Base-by-base conservation (phyloP, 208 protist genomes). In the Crithidia thermophila region DNA sequence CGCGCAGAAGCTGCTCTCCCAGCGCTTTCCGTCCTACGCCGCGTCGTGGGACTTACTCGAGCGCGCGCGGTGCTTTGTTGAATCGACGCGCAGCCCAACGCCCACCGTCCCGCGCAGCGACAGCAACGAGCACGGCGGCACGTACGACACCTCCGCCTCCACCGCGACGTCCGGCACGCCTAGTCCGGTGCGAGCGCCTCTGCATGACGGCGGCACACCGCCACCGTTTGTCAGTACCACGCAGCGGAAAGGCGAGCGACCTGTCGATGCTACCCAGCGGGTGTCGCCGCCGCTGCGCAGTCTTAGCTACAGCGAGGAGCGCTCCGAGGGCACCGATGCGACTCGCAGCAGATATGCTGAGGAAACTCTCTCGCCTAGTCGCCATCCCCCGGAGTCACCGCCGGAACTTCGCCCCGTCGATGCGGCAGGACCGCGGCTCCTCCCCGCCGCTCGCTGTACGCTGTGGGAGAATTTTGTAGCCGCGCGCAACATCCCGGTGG, bases 1-100 rank as follows among this genome's bases (percentile, higher is more conserved):
- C 18, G 62, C 72, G 2, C 57, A 76, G 65, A 53, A 61, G 20
- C 46, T 72, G 27, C 70, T 84, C 16, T 74, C 63, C 0, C 79
- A 84, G 63, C 73, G 75, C 27, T 84, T 81, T 51, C 66, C 74
- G 13, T 58, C 69, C n/a, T 79, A 72, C 63, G 33, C 59, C 16
- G 34, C 30, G n/a, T 11, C 59, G 33, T 84, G 74, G 79, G 59
- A 63, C 16, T 36, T 69, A 6, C 47, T 84, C 6, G 78, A 79
- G 43, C 63, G 52, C 11, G 68, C 73, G 13, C 58, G 65, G 20
- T 72, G 51, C n/a, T 45, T 56, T 34, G 67, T 69, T 2, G 67
- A 62, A 45, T 67, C 63, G 9, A 43, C 63, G 3, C 58, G 75
- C 4, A 84, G 78, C 33, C 78, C 78, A 5, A 74, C 73, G 10